Conservation (phyloP, 2,329 filamentous ascomycete species). For the Seiridium unicorne region DNA sequence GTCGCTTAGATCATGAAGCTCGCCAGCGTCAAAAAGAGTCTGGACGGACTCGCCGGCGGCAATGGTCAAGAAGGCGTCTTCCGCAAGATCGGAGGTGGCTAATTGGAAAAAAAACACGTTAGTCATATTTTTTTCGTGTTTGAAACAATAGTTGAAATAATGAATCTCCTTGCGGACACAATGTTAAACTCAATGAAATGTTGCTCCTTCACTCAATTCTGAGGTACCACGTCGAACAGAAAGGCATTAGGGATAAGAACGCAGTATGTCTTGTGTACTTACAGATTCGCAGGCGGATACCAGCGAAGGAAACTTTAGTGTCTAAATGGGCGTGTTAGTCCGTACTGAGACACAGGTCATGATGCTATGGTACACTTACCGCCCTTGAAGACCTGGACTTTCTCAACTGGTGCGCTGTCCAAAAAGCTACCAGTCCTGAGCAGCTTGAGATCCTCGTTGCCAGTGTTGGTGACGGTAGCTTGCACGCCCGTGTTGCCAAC, state of each 20-base stretch:
- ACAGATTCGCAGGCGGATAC: constrained; percentile 49
- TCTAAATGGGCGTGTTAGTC: constrained; percentile 26
- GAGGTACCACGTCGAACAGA: too few species aligned
- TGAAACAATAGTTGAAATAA: too few species aligned
- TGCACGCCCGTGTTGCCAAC: constrained; percentile 52
- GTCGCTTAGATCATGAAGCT: constrained; percentile 49
- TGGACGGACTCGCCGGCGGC: constrained; percentile 48
- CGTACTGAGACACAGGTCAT: too few species aligned
- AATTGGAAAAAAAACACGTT: too few species aligned
- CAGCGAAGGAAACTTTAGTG: constrained; percentile 46
- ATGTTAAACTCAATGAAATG: too few species aligned
- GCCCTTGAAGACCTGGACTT: constrained; percentile 47
- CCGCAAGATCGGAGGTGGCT: constrained; percentile 36
- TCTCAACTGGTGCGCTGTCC: constrained; percentile 51
- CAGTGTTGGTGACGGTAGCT: constrained; percentile 52
- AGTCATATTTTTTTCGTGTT: too few species aligned
- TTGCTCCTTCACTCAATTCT: too few species aligned
- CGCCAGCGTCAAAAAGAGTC: constrained; percentile 52
- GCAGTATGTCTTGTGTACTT: too few species aligned
- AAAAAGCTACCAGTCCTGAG: constrained; percentile 54
- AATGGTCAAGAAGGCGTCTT: constrained; percentile 50
- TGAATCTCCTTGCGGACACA: too few species aligned
- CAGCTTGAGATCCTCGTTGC: constrained; percentile 45
- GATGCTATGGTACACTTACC: constrained; percentile 31
- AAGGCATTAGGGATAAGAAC: too few species aligned